A percentile compares a stretch with the other conserved stretches of the same genome.
Evolutionary conservation across 768 basidiomycete species (phyloP).

Genomic region (Thelephora ganbajun): DNA sequence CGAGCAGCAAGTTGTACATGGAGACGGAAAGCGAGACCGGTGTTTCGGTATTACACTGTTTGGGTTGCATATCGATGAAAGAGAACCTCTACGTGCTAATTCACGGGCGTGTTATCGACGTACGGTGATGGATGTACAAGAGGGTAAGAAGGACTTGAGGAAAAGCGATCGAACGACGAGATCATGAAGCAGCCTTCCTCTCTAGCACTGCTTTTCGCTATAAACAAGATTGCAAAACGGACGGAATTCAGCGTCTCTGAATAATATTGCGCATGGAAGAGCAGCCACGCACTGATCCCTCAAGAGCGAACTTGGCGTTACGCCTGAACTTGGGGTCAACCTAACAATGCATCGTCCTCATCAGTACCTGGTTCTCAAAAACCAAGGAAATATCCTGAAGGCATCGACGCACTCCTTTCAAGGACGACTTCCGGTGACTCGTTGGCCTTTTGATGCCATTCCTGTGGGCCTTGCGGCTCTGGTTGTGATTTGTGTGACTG

Average conservation of each 20-base stretch:
- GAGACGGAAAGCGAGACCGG: no score
- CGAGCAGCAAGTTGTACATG: no score
- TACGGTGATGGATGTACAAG: no score
- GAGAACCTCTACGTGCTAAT: no score
- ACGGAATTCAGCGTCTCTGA: not conserved
- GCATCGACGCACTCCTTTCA: slow-evolving; percentile 92
- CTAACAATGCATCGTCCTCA: slow-evolving; percentile 24
- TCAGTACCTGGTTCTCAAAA: slow-evolving; percentile 12
- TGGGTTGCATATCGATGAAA: no score
- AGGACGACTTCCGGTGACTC: slow-evolving; percentile 57
- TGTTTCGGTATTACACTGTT: no score
- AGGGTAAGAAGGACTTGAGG: no score
- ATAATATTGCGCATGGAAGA: not conserved
- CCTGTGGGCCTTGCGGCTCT: slow-evolving; percentile 91
- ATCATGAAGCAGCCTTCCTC: slow-evolving; percentile 36
- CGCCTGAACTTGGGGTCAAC: slow-evolving; percentile 85
- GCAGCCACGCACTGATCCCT: slow-evolving; percentile 50
- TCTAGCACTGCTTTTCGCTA: slow-evolving; percentile 58
- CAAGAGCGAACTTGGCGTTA: slow-evolving; percentile 59
- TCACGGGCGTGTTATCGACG: no score
- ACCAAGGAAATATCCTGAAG: not conserved
- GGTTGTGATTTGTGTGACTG: slow-evolving; percentile 92
- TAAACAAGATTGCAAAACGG: slow-evolving; percentile 4
- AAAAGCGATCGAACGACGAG: not conserved
- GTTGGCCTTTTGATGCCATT: slow-evolving; percentile 90